phyloP scores from a whole-genome alignment of 495 filamentous ascomycete genomes.

The Lasiosphaeria miniovina region DNA sequence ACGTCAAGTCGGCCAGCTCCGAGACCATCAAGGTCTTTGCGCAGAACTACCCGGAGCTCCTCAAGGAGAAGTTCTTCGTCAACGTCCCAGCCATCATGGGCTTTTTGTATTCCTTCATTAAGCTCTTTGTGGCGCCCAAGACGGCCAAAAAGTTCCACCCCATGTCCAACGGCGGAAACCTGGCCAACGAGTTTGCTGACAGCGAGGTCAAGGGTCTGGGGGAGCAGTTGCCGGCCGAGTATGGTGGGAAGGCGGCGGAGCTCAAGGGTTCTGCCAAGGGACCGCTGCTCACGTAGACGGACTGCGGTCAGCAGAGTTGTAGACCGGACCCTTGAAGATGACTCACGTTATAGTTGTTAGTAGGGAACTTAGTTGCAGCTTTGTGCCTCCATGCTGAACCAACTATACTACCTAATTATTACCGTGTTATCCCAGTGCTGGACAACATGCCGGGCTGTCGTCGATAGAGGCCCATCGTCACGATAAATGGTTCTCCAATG shows the following conservation, averaged over 20 bases:
- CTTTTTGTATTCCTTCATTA: constrained; percentile 78
- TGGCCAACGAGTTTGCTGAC: constrained; percentile 59
- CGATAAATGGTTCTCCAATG: constrained; percentile 5
- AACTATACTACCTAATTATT: too few species aligned
- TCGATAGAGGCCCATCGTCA: background rate
- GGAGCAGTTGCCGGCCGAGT: constrained; percentile 62
- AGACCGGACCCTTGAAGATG: too few species aligned
- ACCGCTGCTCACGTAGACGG: constrained; percentile 20
- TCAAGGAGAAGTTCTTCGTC: constrained; percentile 87
- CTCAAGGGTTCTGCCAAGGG: constrained; percentile 38
- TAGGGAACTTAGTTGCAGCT: too few species aligned
- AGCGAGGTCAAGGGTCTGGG: constrained; percentile 48
- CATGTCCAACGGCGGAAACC: constrained; percentile 68
- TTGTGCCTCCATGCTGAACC: too few species aligned
- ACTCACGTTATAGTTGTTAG: too few species aligned
- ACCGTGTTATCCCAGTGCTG: too few species aligned
- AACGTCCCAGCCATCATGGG: constrained; percentile 87
- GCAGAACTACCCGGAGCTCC: constrained; percentile 79
- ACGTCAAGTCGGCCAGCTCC: constrained; percentile 66
- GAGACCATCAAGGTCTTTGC: constrained; percentile 76
- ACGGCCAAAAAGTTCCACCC: constrained; percentile 84
- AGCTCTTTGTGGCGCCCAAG: constrained; percentile 71
- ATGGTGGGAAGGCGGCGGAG: constrained; percentile 66
- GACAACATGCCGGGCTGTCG: too few species aligned
- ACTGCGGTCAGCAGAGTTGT: background rate